Evolutionary conservation across 2,329 filamentous ascomycete species (phyloP), one percentile per base, ranked within the genome.

Genomic region (Bimuria novae-zelandiae): DNA sequence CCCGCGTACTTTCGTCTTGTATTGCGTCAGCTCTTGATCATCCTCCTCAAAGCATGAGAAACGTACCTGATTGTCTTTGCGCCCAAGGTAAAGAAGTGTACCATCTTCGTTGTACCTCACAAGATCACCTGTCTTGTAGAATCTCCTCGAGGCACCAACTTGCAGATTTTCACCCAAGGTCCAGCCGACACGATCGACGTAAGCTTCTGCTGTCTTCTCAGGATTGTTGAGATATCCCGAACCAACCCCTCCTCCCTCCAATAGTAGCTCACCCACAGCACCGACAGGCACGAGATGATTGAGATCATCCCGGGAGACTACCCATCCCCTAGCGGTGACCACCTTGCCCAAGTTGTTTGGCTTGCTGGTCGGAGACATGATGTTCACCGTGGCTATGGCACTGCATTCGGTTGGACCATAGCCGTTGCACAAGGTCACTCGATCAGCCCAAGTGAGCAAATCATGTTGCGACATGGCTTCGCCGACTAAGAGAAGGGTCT

Each of bases 341-440:
- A 60, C 64, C 19, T 57, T 63, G 1, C 73, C 71, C 22, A 77
- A 64, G 32, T 72, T 74, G 35, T 67, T 60, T n/a, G 69, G 61
- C 51, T 72, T 62, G 25, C 61, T 63, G 21, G 53, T 52, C 14
- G 61, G 25, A 41, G 62, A 60, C 66, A 70, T 68, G 32, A 66
- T 53, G 55, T 68, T 63, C 30, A 68, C 69, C 7, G 71, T 70
- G 4, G 72, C 64, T 5, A 73, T 57, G 3, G 66, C 69, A 12
- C 68, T 70, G 49, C 69, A 74, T 51, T 77, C 74, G 0, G 70
- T 71, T 0, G 74, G 74, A 2, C 76, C 76, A 55, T 78, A 77
- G 3, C 67, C 70, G 51, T 75, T 77, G 12, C 69, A 54, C 14
- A 77, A 65, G 12, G 63, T 66, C 7, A 76, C 63, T 8, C 62